Percentiles rank a stretch among this genome's conserved stretches.
Conservation (phyloP, 371 early-diverging fungal species). For the Zopfochytrium polystomum region DNA sequence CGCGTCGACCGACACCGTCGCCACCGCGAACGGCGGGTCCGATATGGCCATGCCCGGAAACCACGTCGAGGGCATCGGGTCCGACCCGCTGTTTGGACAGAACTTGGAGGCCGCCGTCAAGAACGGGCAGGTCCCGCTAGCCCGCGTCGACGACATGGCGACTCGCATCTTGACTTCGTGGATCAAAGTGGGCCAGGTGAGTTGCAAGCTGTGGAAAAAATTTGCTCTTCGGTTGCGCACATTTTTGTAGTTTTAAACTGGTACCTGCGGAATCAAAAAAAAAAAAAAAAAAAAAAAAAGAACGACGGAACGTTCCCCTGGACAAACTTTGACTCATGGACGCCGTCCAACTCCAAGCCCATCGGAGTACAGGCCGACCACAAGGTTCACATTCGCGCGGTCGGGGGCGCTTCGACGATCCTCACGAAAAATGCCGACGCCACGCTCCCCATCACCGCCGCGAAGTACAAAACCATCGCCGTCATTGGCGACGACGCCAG, state of each 20-base stretch:
- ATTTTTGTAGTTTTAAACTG: too few species aligned
- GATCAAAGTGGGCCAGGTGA: constrained; percentile 43
- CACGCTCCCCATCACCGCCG: constrained; percentile 36
- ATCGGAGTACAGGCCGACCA: constrained; percentile 33
- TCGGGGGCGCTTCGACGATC: constrained; percentile 54
- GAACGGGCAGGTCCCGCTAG: constrained; percentile 19
- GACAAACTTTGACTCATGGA: constrained; percentile 23
- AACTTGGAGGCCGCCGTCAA: constrained; percentile 21
- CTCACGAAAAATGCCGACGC: constrained; percentile 47
- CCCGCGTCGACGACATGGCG: constrained; percentile 55
- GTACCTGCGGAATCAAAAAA: too few species aligned
- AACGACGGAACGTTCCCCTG: constrained; percentile 40
- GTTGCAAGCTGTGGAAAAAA: too few species aligned
- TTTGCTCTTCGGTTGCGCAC: too few species aligned
- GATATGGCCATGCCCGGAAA: constrained; percentile 63
- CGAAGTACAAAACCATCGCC: constrained; percentile 27
- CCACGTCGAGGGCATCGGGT: constrained; percentile 1
- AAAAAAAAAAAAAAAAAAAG: too few species aligned
- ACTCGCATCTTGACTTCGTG: constrained; percentile 56
- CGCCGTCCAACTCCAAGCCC: constrained; percentile 31
- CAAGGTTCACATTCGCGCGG: constrained; percentile 32
- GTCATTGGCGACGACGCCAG: constrained; percentile 56
- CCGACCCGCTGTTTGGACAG: constrained; percentile 23
- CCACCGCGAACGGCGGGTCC: constrained; percentile 48
- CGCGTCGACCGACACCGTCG: constrained; percentile 27